These are phyloP conservation scores for Rhizophora apiculata DNA, from an alignment of 345 rosid genomes.

Conservation along the genomic window DNA sequence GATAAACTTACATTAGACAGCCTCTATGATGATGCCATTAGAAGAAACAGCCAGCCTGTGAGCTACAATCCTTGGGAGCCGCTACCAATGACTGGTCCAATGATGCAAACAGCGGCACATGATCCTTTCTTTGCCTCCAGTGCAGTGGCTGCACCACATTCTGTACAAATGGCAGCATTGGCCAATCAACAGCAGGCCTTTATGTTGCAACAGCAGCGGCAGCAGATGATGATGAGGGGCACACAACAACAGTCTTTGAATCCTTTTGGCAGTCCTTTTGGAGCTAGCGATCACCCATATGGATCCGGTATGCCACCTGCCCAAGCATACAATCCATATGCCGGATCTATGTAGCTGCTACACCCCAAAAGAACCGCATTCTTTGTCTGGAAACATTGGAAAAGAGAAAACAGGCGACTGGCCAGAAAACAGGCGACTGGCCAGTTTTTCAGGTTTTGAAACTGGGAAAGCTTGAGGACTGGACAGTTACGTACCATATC, in stretches of 20 bases:
- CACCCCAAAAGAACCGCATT: constrained; percentile 8
- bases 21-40: constrained; percentile 89
- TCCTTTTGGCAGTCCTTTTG: constrained; percentile 52
- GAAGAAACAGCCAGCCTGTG: constrained; percentile 64
- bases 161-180: constrained; percentile 73
- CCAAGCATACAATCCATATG: constrained; percentile 58
- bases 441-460: constrained; percentile 1
- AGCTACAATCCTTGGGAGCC: constrained; percentile 90
- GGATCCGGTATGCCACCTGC: constrained; percentile 53
- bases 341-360: constrained; percentile 41
- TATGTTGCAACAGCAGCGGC: constrained; percentile 62
- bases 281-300: constrained; percentile 43
- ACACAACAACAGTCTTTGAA: constrained; percentile 51
- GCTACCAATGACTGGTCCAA: constrained; percentile 38
- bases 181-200: constrained; percentile 65
- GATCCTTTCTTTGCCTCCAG: constrained; percentile 61
- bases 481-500: constrained; percentile 41
- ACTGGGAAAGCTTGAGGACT: constrained; percentile 14
- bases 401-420: constrained; percentile 1
- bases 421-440: not conserved
- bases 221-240: constrained; percentile 69
- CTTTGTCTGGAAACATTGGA: constrained; percentile 10
- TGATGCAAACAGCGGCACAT: constrained; percentile 56
- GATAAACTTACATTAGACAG: constrained; percentile 93
- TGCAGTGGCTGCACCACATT: constrained; percentile 49